A percentile compares a stretch with the other conserved stretches of the same genome.
Conservation (phyloP, 2,329 filamentous ascomycete species). For the Penicillium crustosum region DNA sequence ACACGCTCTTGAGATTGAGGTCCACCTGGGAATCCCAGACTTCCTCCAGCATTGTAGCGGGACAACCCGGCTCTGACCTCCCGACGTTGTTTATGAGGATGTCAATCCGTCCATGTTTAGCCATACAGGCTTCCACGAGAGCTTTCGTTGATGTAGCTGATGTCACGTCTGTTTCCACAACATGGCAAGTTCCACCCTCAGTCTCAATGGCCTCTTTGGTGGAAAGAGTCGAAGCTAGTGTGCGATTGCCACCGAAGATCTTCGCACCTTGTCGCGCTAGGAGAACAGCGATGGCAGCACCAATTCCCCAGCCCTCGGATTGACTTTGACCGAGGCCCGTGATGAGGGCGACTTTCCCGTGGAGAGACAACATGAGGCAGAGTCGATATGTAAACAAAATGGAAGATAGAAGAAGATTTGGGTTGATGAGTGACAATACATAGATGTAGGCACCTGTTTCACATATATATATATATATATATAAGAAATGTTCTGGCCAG, state of each 20-base stretch:
- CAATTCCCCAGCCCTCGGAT: constrained; percentile 51
- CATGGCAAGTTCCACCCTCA: constrained; percentile 36
- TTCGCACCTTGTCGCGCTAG: constrained; percentile 34
- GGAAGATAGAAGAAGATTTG: neutral
- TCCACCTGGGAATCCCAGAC: constrained; percentile 56
- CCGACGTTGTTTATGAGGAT: constrained; percentile 64
- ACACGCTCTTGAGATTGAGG: constrained; percentile 58
- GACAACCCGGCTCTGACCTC: constrained; percentile 54
- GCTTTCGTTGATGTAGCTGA: constrained; percentile 52
- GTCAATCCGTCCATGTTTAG: constrained; percentile 57
- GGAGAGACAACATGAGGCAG: neutral
- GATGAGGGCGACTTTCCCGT: constrained; percentile 26
- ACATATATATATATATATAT: neutral
- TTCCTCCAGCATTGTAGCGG: constrained; percentile 51
- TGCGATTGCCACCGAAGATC: no score
- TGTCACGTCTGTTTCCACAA: constrained; percentile 54
- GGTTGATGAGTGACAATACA: no score
- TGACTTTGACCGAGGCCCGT: constrained; percentile 40
- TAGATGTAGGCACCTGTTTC: neutral
- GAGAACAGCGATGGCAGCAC: constrained; percentile 51
- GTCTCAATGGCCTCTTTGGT: constrained; percentile 40
- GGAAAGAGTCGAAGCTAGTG: no score
- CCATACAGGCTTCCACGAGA: constrained; percentile 54
- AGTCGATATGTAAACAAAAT: neutral
- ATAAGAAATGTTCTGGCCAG: neutral